Evolutionary conservation across 192 early-diverging fungal species (phyloP).

Genomic region (Podila epicladia): DNA sequence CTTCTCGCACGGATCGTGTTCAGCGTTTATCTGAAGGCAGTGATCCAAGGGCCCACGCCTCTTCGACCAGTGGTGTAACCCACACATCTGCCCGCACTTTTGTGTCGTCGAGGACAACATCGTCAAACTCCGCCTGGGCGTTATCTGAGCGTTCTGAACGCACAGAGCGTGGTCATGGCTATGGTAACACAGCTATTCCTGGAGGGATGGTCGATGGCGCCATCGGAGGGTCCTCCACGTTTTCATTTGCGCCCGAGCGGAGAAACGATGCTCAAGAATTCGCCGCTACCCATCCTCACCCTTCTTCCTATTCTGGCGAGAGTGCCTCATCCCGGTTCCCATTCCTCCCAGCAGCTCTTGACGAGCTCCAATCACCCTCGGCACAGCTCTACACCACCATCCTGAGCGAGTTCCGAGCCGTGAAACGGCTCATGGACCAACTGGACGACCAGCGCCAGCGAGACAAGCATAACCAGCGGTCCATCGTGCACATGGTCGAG

Average conservation of each 20-base stretch:
- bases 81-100: no score
- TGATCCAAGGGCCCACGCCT: no score
- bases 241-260: neutral
- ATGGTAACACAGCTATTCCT: no score
- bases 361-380: neutral
- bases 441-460: slow-evolving; percentile 28
- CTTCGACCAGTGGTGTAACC: no score
- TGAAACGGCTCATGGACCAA: slow-evolving; percentile 15
- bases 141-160: neutral
- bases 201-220: neutral
- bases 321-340: neutral
- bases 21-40: no score
- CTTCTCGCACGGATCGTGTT: neutral
- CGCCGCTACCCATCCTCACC: neutral
- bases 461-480: slow-evolving; percentile 24
- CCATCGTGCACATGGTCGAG: slow-evolving; percentile 20
- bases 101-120: no score
- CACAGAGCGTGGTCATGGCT: neutral
- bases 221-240: neutral
- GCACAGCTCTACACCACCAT: slow-evolving; percentile 20
- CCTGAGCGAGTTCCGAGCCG: slow-evolving; percentile 22
- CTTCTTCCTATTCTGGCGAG: neutral
- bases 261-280: neutral
- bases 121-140: slow-evolving; percentile 1
- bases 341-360: no score